Conservation (phyloP, 2,329 filamentous ascomycete species). For the Ilyonectria robusta region DNA sequence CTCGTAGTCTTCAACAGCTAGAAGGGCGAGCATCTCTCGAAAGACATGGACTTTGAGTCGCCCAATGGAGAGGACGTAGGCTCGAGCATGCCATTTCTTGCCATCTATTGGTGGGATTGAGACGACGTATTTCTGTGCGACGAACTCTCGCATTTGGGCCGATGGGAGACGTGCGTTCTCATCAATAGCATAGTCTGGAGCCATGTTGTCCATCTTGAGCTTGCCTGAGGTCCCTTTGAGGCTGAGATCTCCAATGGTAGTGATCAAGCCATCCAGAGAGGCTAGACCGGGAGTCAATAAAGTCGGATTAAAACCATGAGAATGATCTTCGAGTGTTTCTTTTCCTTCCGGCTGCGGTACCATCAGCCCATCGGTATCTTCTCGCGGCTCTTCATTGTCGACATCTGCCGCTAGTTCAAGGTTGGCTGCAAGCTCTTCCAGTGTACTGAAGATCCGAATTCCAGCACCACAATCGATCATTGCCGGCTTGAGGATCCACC, state of each 20-base stretch:
- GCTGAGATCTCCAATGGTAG: conserved; percentile 42
- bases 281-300: conserved; percentile 47
- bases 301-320: conserved; percentile 36
- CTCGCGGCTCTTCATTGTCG: conserved; percentile 41
- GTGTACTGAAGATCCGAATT: conserved; percentile 56
- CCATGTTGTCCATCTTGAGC: conserved; percentile 9
- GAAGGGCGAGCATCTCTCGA: conserved; percentile 53
- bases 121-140: conserved; percentile 56
- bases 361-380: not conserved
- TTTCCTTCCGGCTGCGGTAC: not conserved
- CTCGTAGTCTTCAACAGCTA: conserved; percentile 53
- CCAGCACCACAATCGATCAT: conserved; percentile 57
- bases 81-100: conserved; percentile 56
- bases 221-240: conserved; percentile 13
- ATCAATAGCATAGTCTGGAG: conserved; percentile 46
- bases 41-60: conserved; percentile 57
- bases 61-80: conserved; percentile 54
- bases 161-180: conserved; percentile 54
- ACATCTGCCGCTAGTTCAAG: conserved; percentile 55
- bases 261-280: conserved; percentile 51
- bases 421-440: conserved; percentile 53
- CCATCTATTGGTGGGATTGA: conserved; percentile 49
- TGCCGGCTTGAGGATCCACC: conserved; percentile 59
- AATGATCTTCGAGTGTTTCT: conserved; percentile 14
- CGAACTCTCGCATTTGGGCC: conserved; percentile 55